These are phyloP conservation scores for Pseudomonodictys pantanalensis DNA, from an alignment of 495 filamentous ascomycete genomes.

Conservation along the genomic window DNA sequence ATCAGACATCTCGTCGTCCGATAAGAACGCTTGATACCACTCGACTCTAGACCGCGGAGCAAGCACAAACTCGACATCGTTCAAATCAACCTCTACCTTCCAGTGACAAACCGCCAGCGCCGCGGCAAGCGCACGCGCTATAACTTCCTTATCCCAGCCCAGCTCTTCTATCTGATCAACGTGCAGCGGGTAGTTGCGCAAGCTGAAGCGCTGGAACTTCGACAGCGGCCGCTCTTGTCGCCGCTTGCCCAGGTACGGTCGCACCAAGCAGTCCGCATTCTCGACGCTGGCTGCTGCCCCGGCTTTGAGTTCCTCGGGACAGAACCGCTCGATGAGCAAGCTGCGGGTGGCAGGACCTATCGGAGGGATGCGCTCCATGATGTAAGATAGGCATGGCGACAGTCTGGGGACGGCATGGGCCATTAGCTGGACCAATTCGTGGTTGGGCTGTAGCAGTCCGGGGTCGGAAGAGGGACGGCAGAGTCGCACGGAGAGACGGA, in stretches of 20 bases:
- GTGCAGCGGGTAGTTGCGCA: constrained; percentile 52
- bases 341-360: not conserved
- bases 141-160: constrained; percentile 26
- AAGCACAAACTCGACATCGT: constrained; percentile 55
- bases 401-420: too few species aligned
- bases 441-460: too few species aligned
- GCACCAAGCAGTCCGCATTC: constrained; percentile 46
- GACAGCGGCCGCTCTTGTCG: constrained; percentile 10
- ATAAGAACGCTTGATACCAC: too few species aligned
- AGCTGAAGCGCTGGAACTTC: constrained; percentile 37
- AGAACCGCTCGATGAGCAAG: not conserved
- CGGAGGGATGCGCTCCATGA: not conserved
- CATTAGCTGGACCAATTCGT: too few species aligned
- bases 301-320: not conserved
- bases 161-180: constrained; percentile 49
- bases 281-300: not conserved
- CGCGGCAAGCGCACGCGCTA: constrained; percentile 45
- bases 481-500: not conserved
- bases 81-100: constrained; percentile 45
- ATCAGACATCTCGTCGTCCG: too few species aligned
- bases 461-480: too few species aligned
- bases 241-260: constrained; percentile 49
- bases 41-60: too few species aligned
- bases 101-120: constrained; percentile 50
- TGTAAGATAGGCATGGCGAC: not conserved